A percentile compares a stretch with the other conserved stretches of the same genome.
phyloP scores from a whole-genome alignment of 169 alveolate genomes.

The Plasmodium gaboni region DNA sequence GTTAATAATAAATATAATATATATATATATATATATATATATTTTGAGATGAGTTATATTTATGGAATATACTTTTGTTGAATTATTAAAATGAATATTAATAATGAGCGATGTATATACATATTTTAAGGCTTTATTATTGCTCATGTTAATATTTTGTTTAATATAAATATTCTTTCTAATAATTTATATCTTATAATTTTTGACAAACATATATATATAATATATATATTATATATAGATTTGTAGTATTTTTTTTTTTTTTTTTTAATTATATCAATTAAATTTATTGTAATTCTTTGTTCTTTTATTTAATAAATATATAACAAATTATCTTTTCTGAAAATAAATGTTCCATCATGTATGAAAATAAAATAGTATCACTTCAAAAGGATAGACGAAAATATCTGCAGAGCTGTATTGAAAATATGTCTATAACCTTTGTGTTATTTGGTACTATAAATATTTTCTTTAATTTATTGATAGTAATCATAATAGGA shows the following conservation, averaged over 20 bases:
- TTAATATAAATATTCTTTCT: too few species aligned
- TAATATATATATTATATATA: neutral
- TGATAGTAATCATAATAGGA: slow-evolving; percentile 9
- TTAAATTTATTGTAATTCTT: slow-evolving; percentile 15
- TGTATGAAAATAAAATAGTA: slow-evolving; percentile 42
- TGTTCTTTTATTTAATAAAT: slow-evolving; percentile 4
- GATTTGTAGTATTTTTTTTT: neutral
- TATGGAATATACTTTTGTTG: too few species aligned
- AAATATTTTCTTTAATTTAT: slow-evolving; percentile 18
- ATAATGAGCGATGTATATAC: too few species aligned
- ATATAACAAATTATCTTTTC: slow-evolving; percentile 39
- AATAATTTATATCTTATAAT: too few species aligned
- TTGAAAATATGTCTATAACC: slow-evolving; percentile 63
- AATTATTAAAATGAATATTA: too few species aligned
- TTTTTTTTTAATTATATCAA: neutral
- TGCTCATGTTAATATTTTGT: too few species aligned
- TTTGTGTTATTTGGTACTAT: slow-evolving; percentile 46
- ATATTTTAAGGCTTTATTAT: too few species aligned
- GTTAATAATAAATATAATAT: too few species aligned
- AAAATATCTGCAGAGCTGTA: slow-evolving; percentile 26
- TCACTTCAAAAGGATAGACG: slow-evolving; percentile 21
- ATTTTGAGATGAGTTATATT: too few species aligned
- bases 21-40: too few species aligned
- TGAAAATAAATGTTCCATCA: neutral
- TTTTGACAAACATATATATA: too few species aligned